phyloP scores from a whole-genome alignment of 768 basidiomycete genomes.

The Tylopilus felleus region DNA sequence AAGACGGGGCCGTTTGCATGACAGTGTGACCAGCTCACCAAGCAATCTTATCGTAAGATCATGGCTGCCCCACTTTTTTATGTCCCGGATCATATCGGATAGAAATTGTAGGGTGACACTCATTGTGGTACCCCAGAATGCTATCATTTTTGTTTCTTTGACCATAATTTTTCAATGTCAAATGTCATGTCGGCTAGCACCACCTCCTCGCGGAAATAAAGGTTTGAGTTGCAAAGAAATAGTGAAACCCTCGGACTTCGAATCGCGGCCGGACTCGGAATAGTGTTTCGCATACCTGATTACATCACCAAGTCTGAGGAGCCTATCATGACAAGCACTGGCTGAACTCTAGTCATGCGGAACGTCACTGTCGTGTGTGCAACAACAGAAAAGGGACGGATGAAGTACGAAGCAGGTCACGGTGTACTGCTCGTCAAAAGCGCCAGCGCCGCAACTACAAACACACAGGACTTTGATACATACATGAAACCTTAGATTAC shows the following conservation, averaged over 20 bases:
- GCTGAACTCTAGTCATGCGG: too few species aligned
- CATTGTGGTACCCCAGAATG: not conserved
- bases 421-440: not conserved
- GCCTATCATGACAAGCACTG: too few species aligned
- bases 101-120: not conserved
- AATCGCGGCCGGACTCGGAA: not conserved
- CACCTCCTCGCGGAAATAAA: not conserved
- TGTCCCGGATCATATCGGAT: not conserved
- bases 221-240: not conserved
- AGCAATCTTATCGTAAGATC: not conserved
- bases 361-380: not conserved
- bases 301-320: not conserved
- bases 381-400: constrained; percentile 5
- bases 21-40: not conserved
- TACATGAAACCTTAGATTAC: not conserved
- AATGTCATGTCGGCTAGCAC: not conserved
- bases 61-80: not conserved
- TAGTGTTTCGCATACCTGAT: not conserved
- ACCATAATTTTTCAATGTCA: not conserved
- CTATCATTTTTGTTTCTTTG: not conserved
- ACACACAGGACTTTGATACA: not conserved
- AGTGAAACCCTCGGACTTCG: not conserved
- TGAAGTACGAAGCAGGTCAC: not conserved
- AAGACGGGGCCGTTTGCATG: not conserved
- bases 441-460: not conserved